A percentile compares a stretch with the other conserved stretches of the same genome.
Evolutionary conservation across 1,284 basidiomycete genomes (phyloP).

Genomic region (Microbotryum violaceum): DNA sequence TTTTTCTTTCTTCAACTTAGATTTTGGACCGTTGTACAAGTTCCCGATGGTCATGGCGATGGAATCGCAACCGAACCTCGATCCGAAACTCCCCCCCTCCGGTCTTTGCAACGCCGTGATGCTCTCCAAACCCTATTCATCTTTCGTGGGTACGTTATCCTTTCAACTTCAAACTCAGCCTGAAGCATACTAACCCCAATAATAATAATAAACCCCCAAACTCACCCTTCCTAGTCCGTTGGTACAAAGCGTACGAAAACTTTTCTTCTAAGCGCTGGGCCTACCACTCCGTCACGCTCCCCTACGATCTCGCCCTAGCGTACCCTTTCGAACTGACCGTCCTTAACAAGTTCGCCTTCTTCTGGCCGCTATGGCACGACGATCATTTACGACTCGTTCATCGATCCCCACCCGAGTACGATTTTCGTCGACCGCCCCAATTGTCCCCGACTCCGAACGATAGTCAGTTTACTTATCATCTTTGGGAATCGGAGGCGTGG

Average conservation of each 20-base stretch:
- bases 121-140: slow-evolving; percentile 41
- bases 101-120: slow-evolving; percentile 48
- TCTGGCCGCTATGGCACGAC: slow-evolving; percentile 46
- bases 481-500: slow-evolving; percentile 24
- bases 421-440: slow-evolving; percentile 7
- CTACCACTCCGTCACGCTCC: background rate
- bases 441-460: too few species aligned
- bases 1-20: slow-evolving; percentile 2
- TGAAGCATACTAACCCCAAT: too few species aligned
- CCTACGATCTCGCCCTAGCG: slow-evolving; percentile 37
- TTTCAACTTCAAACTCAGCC: too few species aligned
- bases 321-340: slow-evolving; percentile 46
- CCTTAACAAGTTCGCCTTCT: slow-evolving; percentile 45
- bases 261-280: background rate
- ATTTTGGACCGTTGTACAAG: slow-evolving; percentile 28
- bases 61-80: slow-evolving; percentile 39
- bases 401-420: background rate
- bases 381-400: slow-evolving; percentile 25
- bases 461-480: slow-evolving; percentile 22
- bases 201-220: too few species aligned
- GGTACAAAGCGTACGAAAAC: too few species aligned
- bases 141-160: slow-evolving; percentile 39
- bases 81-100: slow-evolving; percentile 36
- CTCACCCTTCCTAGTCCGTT: too few species aligned
- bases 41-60: slow-evolving; percentile 45